These are phyloP conservation scores for Friedmanniomyces simplex DNA, from an alignment of 495 filamentous ascomycete genomes.

Conservation along the genomic window DNA sequence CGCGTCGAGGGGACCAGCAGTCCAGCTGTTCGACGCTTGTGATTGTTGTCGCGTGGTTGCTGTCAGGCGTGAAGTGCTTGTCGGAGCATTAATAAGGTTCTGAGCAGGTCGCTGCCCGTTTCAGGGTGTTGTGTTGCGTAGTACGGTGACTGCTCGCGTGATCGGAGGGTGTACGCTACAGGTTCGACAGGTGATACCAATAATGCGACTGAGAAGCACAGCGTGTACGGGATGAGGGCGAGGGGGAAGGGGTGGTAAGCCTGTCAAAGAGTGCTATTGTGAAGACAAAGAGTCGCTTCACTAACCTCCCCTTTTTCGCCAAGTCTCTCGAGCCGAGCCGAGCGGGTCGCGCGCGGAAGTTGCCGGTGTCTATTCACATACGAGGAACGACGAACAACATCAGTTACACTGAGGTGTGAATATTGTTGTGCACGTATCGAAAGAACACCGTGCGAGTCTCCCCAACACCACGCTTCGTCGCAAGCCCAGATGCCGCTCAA, in stretches of 20 bases:
- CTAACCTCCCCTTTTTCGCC: too few species aligned
- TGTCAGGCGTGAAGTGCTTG: background rate
- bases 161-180: background rate
- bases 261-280: background rate
- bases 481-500: background rate
- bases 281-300: background rate
- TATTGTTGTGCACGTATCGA: too few species aligned
- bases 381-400: too few species aligned
- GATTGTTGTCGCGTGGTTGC: background rate
- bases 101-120: background rate
- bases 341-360: too few species aligned
- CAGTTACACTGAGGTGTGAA: too few species aligned
- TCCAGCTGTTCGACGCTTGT: slow-evolving; percentile 1
- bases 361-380: too few species aligned
- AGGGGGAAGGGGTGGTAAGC: background rate
- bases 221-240: background rate
- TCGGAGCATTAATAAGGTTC: background rate
- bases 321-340: too few species aligned
- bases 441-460: background rate
- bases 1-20: background rate
- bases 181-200: background rate
- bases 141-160: background rate
- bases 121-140: too few species aligned
- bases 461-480: slow-evolving; percentile 4
- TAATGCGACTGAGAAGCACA: background rate